phyloP scores from a whole-genome alignment of 495 filamentous ascomycete genomes.

The Penicillium egyptiacum region DNA sequence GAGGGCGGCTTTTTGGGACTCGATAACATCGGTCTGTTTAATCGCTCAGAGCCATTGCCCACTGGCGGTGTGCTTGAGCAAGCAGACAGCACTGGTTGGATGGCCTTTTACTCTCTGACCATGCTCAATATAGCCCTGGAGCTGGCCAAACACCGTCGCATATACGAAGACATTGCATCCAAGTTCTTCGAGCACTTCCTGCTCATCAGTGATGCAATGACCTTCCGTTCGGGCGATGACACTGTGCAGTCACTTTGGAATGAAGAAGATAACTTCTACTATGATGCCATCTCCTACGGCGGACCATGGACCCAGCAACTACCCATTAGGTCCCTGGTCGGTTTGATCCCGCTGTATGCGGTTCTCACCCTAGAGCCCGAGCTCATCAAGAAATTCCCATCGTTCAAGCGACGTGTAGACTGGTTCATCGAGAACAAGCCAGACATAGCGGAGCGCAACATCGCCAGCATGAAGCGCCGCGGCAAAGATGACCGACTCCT shows the following conservation, averaged over 20 bases:
- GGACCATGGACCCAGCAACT: slow-evolving; percentile 90
- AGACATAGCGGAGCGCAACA: slow-evolving; percentile 86
- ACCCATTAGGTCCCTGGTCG: slow-evolving; percentile 86
- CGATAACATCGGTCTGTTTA: slow-evolving; percentile 96
- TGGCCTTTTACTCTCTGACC: slow-evolving; percentile 92
- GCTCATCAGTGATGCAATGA: slow-evolving; percentile 97
- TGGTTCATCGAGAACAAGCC: slow-evolving; percentile 89
- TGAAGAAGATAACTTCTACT: slow-evolving; percentile 92
- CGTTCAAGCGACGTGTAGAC: slow-evolving; percentile 87
- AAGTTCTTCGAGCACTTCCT: slow-evolving; percentile 99
- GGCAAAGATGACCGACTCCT: slow-evolving; percentile 87
- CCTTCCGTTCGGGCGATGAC: slow-evolving; percentile 74
- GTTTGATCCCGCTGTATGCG: slow-evolving; percentile 88
- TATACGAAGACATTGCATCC: slow-evolving; percentile 95
- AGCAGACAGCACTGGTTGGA: slow-evolving; percentile 97
- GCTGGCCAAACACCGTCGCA: slow-evolving; percentile 91
- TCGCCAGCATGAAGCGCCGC: slow-evolving; percentile 82
- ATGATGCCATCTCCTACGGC: slow-evolving; percentile 95
- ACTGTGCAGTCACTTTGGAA: slow-evolving; percentile 86
- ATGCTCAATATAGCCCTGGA: slow-evolving; percentile 98
- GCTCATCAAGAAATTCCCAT: slow-evolving; percentile 84
- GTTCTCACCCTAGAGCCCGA: slow-evolving; percentile 91
- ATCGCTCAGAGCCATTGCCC: slow-evolving; percentile 93
- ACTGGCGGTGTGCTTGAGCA: slow-evolving; percentile 93
- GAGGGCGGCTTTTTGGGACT: slow-evolving; percentile 96